Evolutionary conservation across 768 basidiomycete genomes (phyloP).

Genomic region (Sarcodon aspratus): DNA sequence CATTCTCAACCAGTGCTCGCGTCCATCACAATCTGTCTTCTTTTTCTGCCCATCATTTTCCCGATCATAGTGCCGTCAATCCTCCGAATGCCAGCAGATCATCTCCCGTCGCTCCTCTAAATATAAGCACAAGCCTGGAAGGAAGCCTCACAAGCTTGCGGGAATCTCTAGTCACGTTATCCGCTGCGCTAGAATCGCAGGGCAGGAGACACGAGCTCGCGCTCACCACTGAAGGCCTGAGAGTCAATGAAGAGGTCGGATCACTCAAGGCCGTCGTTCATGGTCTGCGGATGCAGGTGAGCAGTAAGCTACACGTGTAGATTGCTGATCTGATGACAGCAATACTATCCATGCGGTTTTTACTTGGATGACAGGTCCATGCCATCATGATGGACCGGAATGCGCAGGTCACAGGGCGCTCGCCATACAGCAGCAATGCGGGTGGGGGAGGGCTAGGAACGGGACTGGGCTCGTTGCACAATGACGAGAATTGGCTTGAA

Average conservation of each 20-base stretch:
- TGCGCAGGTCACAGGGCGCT: conserved; percentile 39
- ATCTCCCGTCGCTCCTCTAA: conserved; percentile 43
- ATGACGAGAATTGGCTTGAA: too few relatives aligned
- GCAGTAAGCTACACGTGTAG: conserved; percentile 9
- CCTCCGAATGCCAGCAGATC: conserved; percentile 4
- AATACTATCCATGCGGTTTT: conserved; percentile 1
- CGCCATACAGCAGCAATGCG: neutral
- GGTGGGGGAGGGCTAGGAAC: too few relatives aligned
- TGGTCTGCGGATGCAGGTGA: conserved; percentile 70
- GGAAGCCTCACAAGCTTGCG: conserved; percentile 48
- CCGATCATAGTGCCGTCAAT: neutral
- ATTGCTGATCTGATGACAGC: neutral
- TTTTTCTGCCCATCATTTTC: neutral
- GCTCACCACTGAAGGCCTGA: conserved; percentile 57
- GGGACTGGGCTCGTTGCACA: too few relatives aligned
- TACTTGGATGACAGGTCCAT: conserved; percentile 32
- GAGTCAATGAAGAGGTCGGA: conserved; percentile 64
- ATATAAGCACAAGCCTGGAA: conserved; percentile 50
- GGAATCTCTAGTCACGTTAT: conserved; percentile 47
- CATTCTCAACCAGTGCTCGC: too few relatives aligned
- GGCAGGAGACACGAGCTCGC: conserved; percentile 55
- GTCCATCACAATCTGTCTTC: too few relatives aligned
- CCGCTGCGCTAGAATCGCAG: conserved; percentile 48
- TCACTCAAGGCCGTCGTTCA: conserved; percentile 59
- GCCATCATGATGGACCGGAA: conserved; percentile 71